Percentiles rank a stretch among this genome's conserved stretches.
These are phyloP conservation scores for Alloteropsis semialata DNA, from an alignment of 176 grass and related monocot species.

Conservation along the genomic window DNA sequence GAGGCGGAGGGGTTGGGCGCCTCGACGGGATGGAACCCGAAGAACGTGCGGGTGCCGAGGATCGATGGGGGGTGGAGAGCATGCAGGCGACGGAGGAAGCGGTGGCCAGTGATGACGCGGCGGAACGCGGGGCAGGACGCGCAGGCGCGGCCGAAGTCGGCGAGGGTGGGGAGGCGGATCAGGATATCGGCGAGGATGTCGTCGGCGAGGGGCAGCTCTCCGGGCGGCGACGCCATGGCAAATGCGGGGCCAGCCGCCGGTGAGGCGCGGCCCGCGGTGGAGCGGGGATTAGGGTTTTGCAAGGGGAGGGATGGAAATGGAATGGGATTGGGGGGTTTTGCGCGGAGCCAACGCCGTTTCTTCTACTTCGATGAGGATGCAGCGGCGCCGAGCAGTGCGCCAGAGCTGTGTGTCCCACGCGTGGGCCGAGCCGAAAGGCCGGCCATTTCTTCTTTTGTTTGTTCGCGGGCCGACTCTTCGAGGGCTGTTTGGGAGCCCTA, in stretches of 20 bases:
- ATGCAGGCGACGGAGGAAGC: conserved; percentile 38
- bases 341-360: no score
- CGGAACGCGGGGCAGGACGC: conserved; percentile 14
- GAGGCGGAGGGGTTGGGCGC: not conserved
- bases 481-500: no score
- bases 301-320: no score
- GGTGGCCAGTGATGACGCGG: not conserved
- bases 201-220: not conserved
- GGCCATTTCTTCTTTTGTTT: no score
- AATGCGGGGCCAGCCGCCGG: not conserved
- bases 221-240: not conserved
- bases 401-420: no score
- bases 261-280: not conserved
- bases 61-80: conserved; percentile 20
- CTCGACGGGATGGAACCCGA: not conserved
- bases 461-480: no score
- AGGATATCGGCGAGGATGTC: conserved; percentile 33
- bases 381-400: no score
- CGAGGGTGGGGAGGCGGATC: not conserved
- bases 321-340: no score
- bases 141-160: conserved; percentile 22
- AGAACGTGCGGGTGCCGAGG: conserved; percentile 15
- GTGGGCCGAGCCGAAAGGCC: no score
- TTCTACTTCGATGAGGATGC: no score
- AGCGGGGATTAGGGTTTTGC: not conserved